Conservation (phyloP, 2,329 filamentous ascomycete species). For the Neofusicoccum sp. region DNA sequence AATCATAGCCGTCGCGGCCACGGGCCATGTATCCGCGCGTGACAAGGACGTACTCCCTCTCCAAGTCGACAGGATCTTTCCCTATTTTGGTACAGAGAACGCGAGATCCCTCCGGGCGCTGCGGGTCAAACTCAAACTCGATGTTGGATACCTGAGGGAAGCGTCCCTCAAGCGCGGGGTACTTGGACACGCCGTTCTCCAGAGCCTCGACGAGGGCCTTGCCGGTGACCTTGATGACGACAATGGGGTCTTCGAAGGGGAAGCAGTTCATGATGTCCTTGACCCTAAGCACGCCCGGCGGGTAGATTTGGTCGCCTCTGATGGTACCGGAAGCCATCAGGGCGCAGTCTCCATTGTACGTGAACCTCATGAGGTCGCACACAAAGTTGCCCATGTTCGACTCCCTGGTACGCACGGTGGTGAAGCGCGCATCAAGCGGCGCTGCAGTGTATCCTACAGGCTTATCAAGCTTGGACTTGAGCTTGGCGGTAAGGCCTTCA, state of each 20-base stretch:
- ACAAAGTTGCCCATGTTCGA: slow-evolving; percentile 90
- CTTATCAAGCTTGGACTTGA: slow-evolving; percentile 76
- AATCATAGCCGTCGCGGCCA: slow-evolving; percentile 55
- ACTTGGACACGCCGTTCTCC: slow-evolving; percentile 77
- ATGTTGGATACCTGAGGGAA: slow-evolving; percentile 90
- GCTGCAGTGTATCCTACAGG: slow-evolving; percentile 79
- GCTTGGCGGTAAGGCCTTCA: slow-evolving; percentile 65
- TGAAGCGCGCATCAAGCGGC: slow-evolving; percentile 82
- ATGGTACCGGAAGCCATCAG: slow-evolving; percentile 86
- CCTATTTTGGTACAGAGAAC: slow-evolving; percentile 63
- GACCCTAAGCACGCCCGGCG: slow-evolving; percentile 71
- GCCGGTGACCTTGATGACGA: slow-evolving; percentile 71
- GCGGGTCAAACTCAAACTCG: slow-evolving; percentile 68
- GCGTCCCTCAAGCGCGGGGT: slow-evolving; percentile 79
- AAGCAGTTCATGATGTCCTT: slow-evolving; percentile 88
- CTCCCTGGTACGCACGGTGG: slow-evolving; percentile 72
- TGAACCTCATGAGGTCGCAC: slow-evolving; percentile 83
- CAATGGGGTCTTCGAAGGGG: slow-evolving; percentile 86
- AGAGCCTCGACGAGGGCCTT: slow-evolving; percentile 73
- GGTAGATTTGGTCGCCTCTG: slow-evolving; percentile 83
- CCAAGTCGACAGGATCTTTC: slow-evolving; percentile 59
- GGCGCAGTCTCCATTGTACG: slow-evolving; percentile 77
- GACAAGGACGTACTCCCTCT: slow-evolving; percentile 67
- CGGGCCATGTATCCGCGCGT: slow-evolving; percentile 87
- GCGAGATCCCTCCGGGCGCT: slow-evolving; percentile 58